These are phyloP conservation scores for Omphalotus guepiniiformis DNA, from an alignment of 768 basidiomycete species.

Conservation along the genomic window DNA sequence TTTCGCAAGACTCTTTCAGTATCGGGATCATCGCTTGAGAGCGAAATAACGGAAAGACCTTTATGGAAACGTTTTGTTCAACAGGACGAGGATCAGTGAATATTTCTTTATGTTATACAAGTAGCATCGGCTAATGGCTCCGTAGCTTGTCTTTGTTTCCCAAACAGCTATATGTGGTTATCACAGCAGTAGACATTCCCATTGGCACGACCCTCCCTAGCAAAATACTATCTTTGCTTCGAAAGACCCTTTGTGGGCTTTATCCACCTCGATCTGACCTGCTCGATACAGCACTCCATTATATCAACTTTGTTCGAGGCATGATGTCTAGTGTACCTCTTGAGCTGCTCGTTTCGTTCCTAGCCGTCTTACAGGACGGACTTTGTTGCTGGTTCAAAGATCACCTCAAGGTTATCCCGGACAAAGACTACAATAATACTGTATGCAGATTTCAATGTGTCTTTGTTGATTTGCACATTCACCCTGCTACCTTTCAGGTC, in stretches of 20 bases:
- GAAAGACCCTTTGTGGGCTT: conserved; percentile 25
- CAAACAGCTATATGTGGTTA: conserved; percentile 17
- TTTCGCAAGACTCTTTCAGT: conserved; percentile 41
- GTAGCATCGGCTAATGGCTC: background rate
- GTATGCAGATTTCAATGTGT: conserved; percentile 21
- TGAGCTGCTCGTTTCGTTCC: background rate
- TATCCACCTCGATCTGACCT: conserved; percentile 31
- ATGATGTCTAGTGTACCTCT: conserved; percentile 12
- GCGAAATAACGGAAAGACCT: background rate
- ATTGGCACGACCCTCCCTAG: conserved; percentile 14
- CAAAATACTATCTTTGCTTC: conserved; percentile 24
- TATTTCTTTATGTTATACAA: background rate
- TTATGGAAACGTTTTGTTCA: conserved; percentile 1
- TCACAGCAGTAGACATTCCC: conserved; percentile 18
- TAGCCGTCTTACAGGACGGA: conserved; percentile 12
- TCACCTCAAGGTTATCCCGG: conserved; percentile 21
- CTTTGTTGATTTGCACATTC: background rate
- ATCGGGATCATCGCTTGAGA: conserved; percentile 18
- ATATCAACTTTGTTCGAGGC: conserved; percentile 29
- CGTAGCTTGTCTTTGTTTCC: conserved; percentile 22
- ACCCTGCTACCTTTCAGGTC: conserved; percentile 16
- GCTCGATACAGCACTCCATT: conserved; percentile 24
- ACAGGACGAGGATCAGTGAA: background rate
- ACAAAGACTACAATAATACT: conserved; percentile 32
- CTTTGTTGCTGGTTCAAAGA: conserved; percentile 36